Conservation (phyloP, 2,329 filamentous ascomycete species). For the Coleophoma eucalyptorum region DNA sequence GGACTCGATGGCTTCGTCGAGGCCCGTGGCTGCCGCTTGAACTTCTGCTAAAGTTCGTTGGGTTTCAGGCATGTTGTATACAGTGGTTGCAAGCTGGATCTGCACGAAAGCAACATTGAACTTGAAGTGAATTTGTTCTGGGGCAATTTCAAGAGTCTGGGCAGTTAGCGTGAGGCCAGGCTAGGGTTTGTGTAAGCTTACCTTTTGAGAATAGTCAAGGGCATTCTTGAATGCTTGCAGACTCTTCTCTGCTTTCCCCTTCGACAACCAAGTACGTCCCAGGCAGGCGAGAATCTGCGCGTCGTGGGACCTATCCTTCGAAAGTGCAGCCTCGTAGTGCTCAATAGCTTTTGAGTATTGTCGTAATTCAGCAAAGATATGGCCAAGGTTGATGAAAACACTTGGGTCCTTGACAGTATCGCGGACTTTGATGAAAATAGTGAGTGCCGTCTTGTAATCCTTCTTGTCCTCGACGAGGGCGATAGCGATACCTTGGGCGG, state of each 20-base stretch:
- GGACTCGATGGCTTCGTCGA: constrained; percentile 80
- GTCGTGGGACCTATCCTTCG: constrained; percentile 59
- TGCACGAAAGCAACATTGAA: constrained; percentile 99
- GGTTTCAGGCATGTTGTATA: constrained; percentile 70
- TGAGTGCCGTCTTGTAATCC: constrained; percentile 75
- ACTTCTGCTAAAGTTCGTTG: constrained; percentile 78
- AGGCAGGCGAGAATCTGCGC: constrained; percentile 67
- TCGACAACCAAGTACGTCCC: constrained; percentile 65
- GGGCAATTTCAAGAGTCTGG: constrained; percentile 71
- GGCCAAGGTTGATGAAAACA: constrained; percentile 89
- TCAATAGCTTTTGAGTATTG: constrained; percentile 93
- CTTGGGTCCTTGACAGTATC: constrained; percentile 87
- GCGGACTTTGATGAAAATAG: constrained; percentile 85
- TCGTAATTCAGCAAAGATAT: constrained; percentile 85
- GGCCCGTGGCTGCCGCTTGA: constrained; percentile 71
- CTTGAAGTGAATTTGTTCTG: constrained; percentile 84
- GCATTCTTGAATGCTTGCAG: constrained; percentile 59
- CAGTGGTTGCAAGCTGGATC: constrained; percentile 82
- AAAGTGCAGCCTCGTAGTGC: constrained; percentile 77
- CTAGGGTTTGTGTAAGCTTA: constrained; percentile 24
- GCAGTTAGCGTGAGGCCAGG: constrained; percentile 16
- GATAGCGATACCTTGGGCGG: constrained; percentile 93
- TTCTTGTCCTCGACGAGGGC: constrained; percentile 93
- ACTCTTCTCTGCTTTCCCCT: constrained; percentile 61
- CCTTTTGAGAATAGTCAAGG: constrained; percentile 61